Percentiles rank a stretch among this genome's conserved stretches.
phyloP scores from a whole-genome alignment of 2,329 filamentous ascomycete genomes.

The Aspergillus persii region DNA sequence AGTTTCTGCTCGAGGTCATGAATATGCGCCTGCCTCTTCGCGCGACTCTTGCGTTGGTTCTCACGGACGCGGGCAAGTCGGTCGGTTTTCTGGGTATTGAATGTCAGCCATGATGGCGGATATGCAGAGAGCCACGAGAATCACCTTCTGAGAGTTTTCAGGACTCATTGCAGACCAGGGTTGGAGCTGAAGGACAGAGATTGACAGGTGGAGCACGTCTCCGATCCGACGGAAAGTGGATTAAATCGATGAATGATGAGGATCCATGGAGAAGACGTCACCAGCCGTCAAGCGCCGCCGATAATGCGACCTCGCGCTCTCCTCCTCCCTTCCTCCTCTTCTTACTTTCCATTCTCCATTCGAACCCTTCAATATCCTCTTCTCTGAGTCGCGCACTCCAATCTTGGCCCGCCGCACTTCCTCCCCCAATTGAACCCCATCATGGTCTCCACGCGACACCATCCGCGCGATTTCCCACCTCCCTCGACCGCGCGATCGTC shows the following conservation, averaged over 20 bases:
- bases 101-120: background rate
- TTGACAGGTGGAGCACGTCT: background rate
- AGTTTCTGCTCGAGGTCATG: slow-evolving; percentile 37
- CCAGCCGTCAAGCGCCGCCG: slow-evolving; percentile 4
- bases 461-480: slow-evolving; percentile 51
- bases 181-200: background rate
- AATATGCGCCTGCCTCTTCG: slow-evolving; percentile 35
- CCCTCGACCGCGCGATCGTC: slow-evolving; percentile 25
- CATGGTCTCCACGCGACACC: slow-evolving; percentile 59
- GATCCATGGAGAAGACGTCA: slow-evolving; percentile 8
- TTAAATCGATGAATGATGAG: too few species aligned
- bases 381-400: background rate
- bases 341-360: background rate
- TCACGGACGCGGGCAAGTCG: slow-evolving; percentile 42
- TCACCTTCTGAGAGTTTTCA: slow-evolving; percentile 13
- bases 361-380: background rate
- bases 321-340: background rate
- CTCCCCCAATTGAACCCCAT: background rate
- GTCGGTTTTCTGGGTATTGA: slow-evolving; percentile 22
- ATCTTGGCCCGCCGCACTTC: background rate
- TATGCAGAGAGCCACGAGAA: background rate
- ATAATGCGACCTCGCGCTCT: background rate
- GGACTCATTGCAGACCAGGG: background rate
- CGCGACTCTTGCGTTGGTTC: slow-evolving; percentile 39
- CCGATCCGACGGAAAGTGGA: background rate